Evolutionary conservation across 331 rosid genomes (phyloP).

Genomic region (Ulmus americana): DNA sequence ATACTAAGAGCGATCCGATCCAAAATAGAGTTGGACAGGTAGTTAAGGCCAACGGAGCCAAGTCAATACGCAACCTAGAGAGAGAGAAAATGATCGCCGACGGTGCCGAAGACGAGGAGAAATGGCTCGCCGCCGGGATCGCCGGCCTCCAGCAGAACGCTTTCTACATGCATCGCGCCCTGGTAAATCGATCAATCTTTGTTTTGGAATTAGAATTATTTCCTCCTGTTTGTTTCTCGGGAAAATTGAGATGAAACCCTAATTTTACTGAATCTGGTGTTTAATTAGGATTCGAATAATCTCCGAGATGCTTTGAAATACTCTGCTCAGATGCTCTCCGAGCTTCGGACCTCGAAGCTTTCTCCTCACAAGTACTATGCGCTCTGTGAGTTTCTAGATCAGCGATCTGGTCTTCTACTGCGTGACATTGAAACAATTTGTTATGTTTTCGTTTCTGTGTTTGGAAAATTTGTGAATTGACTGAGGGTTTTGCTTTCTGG

Average conservation of each 20-base stretch:
- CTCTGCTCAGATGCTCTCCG: slow-evolving; percentile 99
- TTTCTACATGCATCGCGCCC: slow-evolving; percentile 71
- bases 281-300: slow-evolving; percentile 78
- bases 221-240: not conserved
- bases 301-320: slow-evolving; percentile 88
- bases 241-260: slow-evolving; percentile 17
- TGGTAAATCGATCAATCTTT: slow-evolving; percentile 28
- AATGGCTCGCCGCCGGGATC: slow-evolving; percentile 82
- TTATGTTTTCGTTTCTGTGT: slow-evolving; percentile 1
- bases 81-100: slow-evolving; percentile 52
- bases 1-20: no score
- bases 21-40: slow-evolving; percentile 18
- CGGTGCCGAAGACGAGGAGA: slow-evolving; percentile 74
- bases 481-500: slow-evolving; percentile 15
- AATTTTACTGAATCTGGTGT: slow-evolving; percentile 14
- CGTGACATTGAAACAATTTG: slow-evolving; percentile 10
- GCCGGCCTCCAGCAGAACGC: slow-evolving; percentile 77
- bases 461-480: slow-evolving; percentile 2
- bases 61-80: slow-evolving; percentile 13
- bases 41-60: slow-evolving; percentile 17
- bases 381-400: slow-evolving; percentile 58
- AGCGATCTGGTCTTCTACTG: slow-evolving; percentile 23
- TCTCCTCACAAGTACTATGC: slow-evolving; percentile 95
- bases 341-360: slow-evolving; percentile 94
- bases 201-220: not conserved